A percentile compares a stretch with the other conserved stretches of the same genome.
Conservation (phyloP, 352 stramenopile genomes). For the Pythium volutum region DNA sequence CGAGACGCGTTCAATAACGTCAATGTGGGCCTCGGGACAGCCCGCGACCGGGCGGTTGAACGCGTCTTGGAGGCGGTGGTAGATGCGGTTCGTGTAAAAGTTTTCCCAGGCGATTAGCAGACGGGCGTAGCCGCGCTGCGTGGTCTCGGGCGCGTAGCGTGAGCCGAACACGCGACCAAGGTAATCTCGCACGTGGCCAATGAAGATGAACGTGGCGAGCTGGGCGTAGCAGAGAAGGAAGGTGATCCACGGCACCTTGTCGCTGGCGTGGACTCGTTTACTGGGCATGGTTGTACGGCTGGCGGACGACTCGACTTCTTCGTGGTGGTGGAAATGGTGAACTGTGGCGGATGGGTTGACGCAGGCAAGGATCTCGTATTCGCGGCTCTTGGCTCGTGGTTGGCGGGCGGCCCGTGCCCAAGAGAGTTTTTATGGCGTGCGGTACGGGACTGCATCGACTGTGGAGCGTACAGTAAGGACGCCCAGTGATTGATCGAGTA, state of each 20-base stretch:
- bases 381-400: too few species aligned
- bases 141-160: conserved; percentile 54
- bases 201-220: conserved; percentile 75
- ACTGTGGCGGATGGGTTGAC: conserved; percentile 1
- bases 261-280: conserved; percentile 35
- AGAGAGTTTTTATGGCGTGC: too few species aligned
- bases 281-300: background rate
- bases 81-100: conserved; percentile 98
- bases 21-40: conserved; percentile 86
- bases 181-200: conserved; percentile 78
- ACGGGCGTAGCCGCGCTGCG: conserved; percentile 82
- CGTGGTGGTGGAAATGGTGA: conserved; percentile 1
- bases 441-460: too few species aligned
- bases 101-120: conserved; percentile 97
- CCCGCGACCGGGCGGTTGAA: conserved; percentile 80
- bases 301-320: background rate
- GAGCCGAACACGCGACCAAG: conserved; percentile 64
- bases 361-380: too few species aligned
- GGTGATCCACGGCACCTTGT: conserved; percentile 61
- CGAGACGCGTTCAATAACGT: conserved; percentile 93
- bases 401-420: too few species aligned
- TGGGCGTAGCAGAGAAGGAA: conserved; percentile 84
- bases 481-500: too few species aligned
- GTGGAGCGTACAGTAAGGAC: too few species aligned
- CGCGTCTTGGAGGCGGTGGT: conserved; percentile 94